These are phyloP conservation scores for Aspergillus quadrilineatus DNA, from an alignment of 2,329 filamentous ascomycete species.

Conservation along the genomic window DNA sequence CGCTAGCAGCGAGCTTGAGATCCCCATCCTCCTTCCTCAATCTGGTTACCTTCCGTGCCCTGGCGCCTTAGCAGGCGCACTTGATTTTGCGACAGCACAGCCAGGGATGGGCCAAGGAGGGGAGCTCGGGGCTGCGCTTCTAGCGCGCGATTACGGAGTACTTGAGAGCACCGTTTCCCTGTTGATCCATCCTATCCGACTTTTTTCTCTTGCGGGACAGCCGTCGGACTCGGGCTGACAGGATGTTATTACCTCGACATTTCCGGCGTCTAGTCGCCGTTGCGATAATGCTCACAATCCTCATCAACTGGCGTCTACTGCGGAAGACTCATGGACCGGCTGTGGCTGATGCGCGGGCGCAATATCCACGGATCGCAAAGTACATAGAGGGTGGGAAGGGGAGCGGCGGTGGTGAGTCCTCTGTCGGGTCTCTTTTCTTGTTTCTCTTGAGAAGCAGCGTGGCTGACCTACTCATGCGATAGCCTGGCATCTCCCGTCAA, in stretches of 20 bases:
- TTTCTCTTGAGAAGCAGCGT: no score
- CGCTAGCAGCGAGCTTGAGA: neutral
- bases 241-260: neutral
- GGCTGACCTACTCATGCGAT: neutral
- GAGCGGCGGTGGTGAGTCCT: neutral
- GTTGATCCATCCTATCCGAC: neutral
- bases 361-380: neutral
- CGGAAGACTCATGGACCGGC: neutral
- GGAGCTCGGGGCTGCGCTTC: neutral
- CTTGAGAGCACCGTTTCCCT: neutral
- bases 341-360: neutral
- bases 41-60: neutral
- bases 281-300: neutral
- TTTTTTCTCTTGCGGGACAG: neutral
- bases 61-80: no score
- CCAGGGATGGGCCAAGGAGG: neutral
- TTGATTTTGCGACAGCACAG: neutral
- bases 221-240: neutral
- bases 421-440: neutral
- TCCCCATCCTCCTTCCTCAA: neutral
- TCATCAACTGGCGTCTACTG: neutral
- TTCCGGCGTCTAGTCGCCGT: neutral
- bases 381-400: neutral
- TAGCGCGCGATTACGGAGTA: neutral
- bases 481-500: neutral